These are phyloP conservation scores for Trametes punicea DNA, from an alignment of 768 basidiomycete species.

Conservation along the genomic window DNA sequence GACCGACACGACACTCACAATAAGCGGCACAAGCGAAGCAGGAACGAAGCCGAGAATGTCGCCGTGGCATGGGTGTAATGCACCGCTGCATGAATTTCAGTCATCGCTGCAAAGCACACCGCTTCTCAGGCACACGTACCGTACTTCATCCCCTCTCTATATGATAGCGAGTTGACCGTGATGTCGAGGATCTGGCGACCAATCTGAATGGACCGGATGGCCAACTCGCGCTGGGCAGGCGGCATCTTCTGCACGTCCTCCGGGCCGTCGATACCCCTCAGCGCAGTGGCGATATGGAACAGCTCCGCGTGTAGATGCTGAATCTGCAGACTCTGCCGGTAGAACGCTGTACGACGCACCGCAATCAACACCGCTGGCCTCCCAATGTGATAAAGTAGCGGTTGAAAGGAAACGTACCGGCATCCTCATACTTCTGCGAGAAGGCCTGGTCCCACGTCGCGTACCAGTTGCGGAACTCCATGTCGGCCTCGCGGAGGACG, in stretches of 20 bases:
- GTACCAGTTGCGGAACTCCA: constrained; percentile 81
- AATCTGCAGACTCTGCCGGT: constrained; percentile 82
- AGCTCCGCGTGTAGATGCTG: constrained; percentile 86
- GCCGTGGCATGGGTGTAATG: constrained; percentile 91
- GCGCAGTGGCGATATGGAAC: constrained; percentile 80
- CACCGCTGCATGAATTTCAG: constrained; percentile 51
- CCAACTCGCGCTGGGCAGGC: constrained; percentile 69
- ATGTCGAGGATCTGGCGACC: constrained; percentile 80
- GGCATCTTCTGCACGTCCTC: constrained; percentile 88
- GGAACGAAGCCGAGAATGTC: constrained; percentile 88
- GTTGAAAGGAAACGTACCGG: constrained; percentile 51
- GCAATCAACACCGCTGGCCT: no score
- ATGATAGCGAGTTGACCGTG: constrained; percentile 78
- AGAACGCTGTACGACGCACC: constrained; percentile 55
- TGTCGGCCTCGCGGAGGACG: constrained; percentile 68
- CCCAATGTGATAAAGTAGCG: not conserved
- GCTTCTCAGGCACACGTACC: constrained; percentile 42
- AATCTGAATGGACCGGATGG: constrained; percentile 78
- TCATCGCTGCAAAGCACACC: not conserved
- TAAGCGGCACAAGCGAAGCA: constrained; percentile 79
- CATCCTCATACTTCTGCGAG: constrained; percentile 80
- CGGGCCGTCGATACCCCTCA: constrained; percentile 79
- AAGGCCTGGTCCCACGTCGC: constrained; percentile 75
- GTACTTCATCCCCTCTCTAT: constrained; percentile 90
- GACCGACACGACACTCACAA: constrained; percentile 53